Evolutionary conservation across 2,329 filamentous ascomycete species (phyloP).

Genomic region (Aspergillus versicolor): DNA sequence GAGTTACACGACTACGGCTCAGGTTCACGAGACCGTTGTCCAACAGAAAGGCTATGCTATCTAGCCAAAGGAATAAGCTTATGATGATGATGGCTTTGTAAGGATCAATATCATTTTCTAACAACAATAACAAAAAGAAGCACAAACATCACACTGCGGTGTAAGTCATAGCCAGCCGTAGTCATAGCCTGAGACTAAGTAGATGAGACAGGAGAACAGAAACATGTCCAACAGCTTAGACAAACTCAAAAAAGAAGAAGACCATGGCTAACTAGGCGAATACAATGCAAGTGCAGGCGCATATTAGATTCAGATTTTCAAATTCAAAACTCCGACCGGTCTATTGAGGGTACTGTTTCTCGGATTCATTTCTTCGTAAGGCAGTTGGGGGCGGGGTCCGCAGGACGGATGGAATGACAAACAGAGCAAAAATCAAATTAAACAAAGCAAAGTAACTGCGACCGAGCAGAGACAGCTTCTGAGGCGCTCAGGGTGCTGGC

Average conservation of each 20-base stretch:
- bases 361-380: background rate
- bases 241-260: background rate
- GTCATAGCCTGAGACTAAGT: background rate
- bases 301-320: background rate
- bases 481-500: too few species aligned
- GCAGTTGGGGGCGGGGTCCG: background rate
- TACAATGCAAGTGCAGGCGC: too few species aligned
- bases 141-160: too few species aligned
- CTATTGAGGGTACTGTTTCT: background rate
- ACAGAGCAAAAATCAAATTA: background rate
- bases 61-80: background rate
- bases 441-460: too few species aligned
- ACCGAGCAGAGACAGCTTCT: too few species aligned
- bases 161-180: too few species aligned
- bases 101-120: too few species aligned
- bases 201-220: too few species aligned
- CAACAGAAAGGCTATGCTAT: background rate
- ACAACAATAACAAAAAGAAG: too few species aligned
- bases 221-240: background rate
- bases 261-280: too few species aligned
- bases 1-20: background rate
- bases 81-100: too few species aligned
- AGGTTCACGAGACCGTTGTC: too few species aligned
- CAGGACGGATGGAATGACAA: background rate
- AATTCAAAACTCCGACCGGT: background rate